Evolutionary conservation across 129 eudicot genomes (phyloP).

Genomic region (Ambrosia trifida): DNA sequence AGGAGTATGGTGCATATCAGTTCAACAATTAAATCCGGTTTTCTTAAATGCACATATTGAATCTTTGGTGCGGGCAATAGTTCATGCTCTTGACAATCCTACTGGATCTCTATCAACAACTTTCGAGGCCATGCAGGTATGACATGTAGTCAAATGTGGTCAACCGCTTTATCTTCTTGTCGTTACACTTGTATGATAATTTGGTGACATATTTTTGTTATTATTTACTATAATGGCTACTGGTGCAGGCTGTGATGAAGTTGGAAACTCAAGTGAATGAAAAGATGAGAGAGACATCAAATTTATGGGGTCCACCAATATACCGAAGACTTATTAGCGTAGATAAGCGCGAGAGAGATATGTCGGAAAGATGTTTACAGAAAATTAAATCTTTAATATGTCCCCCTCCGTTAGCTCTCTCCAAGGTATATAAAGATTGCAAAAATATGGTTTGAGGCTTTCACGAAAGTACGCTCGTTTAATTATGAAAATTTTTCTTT

Average conservation of each 20-base stretch:
- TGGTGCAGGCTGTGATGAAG: slow-evolving; percentile 65
- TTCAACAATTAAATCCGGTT: slow-evolving; percentile 62
- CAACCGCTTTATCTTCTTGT: slow-evolving; percentile 5
- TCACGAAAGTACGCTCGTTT: neutral
- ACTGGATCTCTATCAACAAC: slow-evolving; percentile 80
- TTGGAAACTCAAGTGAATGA: slow-evolving; percentile 55
- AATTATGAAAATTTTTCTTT: too few relatives aligned
- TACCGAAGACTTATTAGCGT: slow-evolving; percentile 80
- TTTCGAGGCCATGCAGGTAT: slow-evolving; percentile 90
- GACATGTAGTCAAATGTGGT: slow-evolving; percentile 15
- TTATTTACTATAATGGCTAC: slow-evolving; percentile 6
- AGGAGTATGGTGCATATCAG: slow-evolving; percentile 91
- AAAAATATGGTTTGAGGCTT: neutral
- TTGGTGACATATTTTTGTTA: neutral
- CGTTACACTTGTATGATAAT: neutral
- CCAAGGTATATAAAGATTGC: slow-evolving; percentile 50
- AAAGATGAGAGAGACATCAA: slow-evolving; percentile 68
- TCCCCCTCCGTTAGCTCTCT: slow-evolving; percentile 64
- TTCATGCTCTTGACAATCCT: slow-evolving; percentile 89
- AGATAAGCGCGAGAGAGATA: slow-evolving; percentile 82
- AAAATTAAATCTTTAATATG: slow-evolving; percentile 48
- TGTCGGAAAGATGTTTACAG: slow-evolving; percentile 76
- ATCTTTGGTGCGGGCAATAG: slow-evolving; percentile 60
- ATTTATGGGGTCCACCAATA: slow-evolving; percentile 75
- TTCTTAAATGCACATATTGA: slow-evolving; percentile 50